These are phyloP conservation scores for Prillingera fragicola DNA, from an alignment of 1,284 basidiomycete species.

Conservation along the genomic window DNA sequence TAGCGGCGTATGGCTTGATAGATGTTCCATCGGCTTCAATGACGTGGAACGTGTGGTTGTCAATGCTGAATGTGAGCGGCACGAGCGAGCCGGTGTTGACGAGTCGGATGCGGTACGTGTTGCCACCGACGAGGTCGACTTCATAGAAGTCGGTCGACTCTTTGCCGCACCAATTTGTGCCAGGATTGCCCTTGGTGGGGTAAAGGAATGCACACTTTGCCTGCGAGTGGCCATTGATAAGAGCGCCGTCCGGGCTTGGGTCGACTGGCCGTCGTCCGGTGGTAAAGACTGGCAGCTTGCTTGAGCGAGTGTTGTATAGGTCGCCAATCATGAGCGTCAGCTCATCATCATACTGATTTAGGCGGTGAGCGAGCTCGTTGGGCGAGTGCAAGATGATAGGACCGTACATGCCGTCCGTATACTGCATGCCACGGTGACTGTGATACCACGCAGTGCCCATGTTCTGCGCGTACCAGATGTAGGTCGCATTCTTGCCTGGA, in stretches of 20 bases:
- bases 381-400: constrained; percentile 45
- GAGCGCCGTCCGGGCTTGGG: constrained; percentile 12
- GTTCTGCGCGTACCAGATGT: constrained; percentile 49
- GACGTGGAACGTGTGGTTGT: constrained; percentile 23
- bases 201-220: constrained; percentile 11
- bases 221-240: constrained; percentile 13
- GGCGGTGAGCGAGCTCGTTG: constrained; percentile 13
- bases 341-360: constrained; percentile 20
- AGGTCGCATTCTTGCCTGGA: constrained; percentile 49
- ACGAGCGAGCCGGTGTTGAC: constrained; percentile 50
- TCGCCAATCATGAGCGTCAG: constrained; percentile 18
- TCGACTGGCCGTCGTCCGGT: constrained; percentile 18
- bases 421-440: constrained; percentile 27
- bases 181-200: constrained; percentile 1
- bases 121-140: constrained; percentile 34
- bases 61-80: constrained; percentile 18
- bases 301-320: constrained; percentile 20
- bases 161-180: too few species aligned
- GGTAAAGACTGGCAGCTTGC: constrained; percentile 4
- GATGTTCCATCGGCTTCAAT: constrained; percentile 26
- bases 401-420: constrained; percentile 52
- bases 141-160: too few species aligned
- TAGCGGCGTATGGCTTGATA: constrained; percentile 19
- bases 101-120: constrained; percentile 54
- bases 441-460: constrained; percentile 51